Conservation (phyloP, 306 rosid genomes). For the Spatholobus suberectus region DNA sequence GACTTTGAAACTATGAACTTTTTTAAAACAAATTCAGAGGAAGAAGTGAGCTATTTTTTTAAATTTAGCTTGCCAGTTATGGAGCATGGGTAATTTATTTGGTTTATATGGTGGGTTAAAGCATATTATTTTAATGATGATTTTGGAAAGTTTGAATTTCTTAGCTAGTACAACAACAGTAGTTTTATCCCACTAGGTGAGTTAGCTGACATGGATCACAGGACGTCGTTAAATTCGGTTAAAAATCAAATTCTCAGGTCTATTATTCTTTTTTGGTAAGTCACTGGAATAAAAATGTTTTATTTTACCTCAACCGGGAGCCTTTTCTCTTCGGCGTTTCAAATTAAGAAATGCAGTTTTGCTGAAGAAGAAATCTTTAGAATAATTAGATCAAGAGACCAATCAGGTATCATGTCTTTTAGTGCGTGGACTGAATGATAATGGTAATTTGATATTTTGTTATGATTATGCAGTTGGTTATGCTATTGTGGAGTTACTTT, state of each 20-base stretch:
- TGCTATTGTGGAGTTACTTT: conserved; percentile 85
- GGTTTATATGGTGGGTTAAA: background rate
- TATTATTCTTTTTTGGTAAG: background rate
- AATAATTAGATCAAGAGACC: background rate
- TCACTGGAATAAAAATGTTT: background rate
- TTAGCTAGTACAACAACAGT: background rate
- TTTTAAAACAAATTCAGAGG: background rate
- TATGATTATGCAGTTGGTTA: conserved; percentile 66
- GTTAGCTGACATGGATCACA: background rate
- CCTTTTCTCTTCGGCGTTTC: background rate
- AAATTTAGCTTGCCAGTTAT: background rate
- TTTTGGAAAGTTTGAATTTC: background rate
- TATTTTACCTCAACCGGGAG: background rate
- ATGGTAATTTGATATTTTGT: conserved; percentile 10
- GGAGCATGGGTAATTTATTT: background rate
- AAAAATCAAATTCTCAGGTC: background rate
- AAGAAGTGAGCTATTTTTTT: too few species aligned
- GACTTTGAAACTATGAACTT: background rate
- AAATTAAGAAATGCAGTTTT: background rate
- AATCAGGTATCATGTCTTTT: background rate
- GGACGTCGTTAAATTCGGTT: background rate
- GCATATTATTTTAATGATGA: background rate
- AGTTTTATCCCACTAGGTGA: background rate
- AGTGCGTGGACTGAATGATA: background rate
- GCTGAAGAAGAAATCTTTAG: background rate